Percentiles rank a stretch among this genome's conserved stretches.
Conservation (phyloP, 2,329 filamentous ascomycete species). For the Ophiocordyceps camponoti-floridani region DNA sequence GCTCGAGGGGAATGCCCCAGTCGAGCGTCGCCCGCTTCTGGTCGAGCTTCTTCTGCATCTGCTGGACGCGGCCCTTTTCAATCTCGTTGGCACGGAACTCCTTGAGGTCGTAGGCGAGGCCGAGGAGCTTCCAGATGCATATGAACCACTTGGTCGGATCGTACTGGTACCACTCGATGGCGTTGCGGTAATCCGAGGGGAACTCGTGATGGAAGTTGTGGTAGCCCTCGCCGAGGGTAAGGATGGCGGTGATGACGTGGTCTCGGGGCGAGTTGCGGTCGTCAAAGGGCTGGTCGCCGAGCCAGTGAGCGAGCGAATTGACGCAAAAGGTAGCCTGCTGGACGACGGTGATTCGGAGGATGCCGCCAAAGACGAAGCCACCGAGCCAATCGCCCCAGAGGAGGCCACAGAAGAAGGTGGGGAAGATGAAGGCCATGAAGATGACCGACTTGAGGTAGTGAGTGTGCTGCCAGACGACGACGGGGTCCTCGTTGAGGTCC, state of each 20-base stretch:
- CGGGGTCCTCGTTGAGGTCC: constrained; percentile 69
- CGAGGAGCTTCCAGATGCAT: constrained; percentile 68
- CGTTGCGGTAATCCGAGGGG: constrained; percentile 83
- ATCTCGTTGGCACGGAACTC: constrained; percentile 85
- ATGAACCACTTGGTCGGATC: constrained; percentile 86
- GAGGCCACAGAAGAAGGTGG: constrained; percentile 56
- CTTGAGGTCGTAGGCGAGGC: constrained; percentile 74
- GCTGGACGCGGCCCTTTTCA: constrained; percentile 78
- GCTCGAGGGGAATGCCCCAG: constrained; percentile 74
- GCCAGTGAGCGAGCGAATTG: constrained; percentile 81
- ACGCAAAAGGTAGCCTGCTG: constrained; percentile 89
- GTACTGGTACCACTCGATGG: constrained; percentile 80
- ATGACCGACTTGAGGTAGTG: constrained; percentile 70
- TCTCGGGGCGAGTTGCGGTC: constrained; percentile 84
- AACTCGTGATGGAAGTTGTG: constrained; percentile 96
- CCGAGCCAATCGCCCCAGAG: constrained; percentile 69
- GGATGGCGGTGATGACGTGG: constrained; percentile 69
- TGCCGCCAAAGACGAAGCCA: constrained; percentile 70
- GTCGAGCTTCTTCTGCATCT: constrained; percentile 83
- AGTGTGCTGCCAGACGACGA: constrained; percentile 77
- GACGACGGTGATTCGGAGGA: constrained; percentile 75
- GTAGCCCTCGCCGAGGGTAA: constrained; percentile 77
- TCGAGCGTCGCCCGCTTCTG: constrained; percentile 68
- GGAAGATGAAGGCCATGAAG: constrained; percentile 60
- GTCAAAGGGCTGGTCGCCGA: constrained; percentile 82